Evolutionary conservation across 78 protist species (phyloP).

Genomic region (Dictyostelium brefeldianum): DNA sequence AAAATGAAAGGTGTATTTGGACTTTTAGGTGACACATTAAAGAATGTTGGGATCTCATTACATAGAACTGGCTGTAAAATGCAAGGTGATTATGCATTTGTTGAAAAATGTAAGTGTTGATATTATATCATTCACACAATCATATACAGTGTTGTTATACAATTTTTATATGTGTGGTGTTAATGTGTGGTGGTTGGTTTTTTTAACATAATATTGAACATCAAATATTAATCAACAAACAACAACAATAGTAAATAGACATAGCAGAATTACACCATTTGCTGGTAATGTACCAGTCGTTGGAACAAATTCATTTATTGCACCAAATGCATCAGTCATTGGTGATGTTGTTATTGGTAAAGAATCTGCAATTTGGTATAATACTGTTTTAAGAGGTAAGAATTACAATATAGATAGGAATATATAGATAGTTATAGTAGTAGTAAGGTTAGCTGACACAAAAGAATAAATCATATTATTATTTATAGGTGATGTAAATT

Average conservation of each 20-base stretch:
- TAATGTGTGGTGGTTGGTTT: no score
- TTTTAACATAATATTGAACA: background rate
- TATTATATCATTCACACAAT: no score
- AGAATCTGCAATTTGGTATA: conserved; percentile 54
- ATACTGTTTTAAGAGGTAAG: conserved; percentile 62
- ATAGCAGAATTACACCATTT: conserved; percentile 41
- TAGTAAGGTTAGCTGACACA: background rate
- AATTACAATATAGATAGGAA: background rate
- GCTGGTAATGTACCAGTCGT: conserved; percentile 10
- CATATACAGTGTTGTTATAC: background rate
- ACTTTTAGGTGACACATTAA: conserved; percentile 26
- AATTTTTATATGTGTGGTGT: no score
- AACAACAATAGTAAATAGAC: conserved; percentile 48
- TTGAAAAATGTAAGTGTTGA: conserved; percentile 59
- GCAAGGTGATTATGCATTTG: conserved; percentile 72
- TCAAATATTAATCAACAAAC: background rate
- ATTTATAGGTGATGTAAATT: conserved; percentile 59
- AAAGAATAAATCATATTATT: background rate
- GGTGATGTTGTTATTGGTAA: conserved; percentile 71
- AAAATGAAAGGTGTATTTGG: background rate
- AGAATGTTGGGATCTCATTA: conserved; percentile 23
- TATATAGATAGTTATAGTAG: background rate
- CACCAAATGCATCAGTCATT: conserved; percentile 74
- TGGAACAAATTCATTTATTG: conserved; percentile 52
- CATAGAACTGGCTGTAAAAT: conserved; percentile 42